Conservation (phyloP, 208 protist species). For the Trypanosoma avium region DNA sequence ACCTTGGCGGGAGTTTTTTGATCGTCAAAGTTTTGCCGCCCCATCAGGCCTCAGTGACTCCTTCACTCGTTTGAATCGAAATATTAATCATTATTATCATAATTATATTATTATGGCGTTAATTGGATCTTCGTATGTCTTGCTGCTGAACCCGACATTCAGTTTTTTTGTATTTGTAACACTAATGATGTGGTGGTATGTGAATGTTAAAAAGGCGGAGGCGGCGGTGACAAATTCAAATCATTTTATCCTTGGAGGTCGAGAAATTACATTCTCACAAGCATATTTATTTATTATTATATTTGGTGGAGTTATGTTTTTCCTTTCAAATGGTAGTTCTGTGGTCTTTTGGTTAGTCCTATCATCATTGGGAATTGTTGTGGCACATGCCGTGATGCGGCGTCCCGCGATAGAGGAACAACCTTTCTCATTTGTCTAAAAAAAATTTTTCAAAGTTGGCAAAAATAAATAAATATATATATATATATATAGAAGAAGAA, state of each 20-base stretch:
- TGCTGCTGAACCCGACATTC: conserved; percentile 82
- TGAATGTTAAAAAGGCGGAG: conserved; percentile 32
- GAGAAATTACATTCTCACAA: conserved; percentile 48
- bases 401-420: conserved; percentile 51
- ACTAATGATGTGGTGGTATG: conserved; percentile 45
- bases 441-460: neutral
- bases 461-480: conserved; percentile 6
- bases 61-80: conserved; percentile 65
- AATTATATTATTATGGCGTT: conserved; percentile 89
- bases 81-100: conserved; percentile 82
- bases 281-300: conserved; percentile 63
- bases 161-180: conserved; percentile 52
- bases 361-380: conserved; percentile 62
- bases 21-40: conserved; percentile 52
- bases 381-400: conserved; percentile 58
- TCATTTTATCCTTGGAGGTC: conserved; percentile 28
- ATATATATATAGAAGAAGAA: conserved; percentile 1
- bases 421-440: conserved; percentile 56
- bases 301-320: conserved; percentile 70
- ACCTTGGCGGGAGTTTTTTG: conserved; percentile 87
- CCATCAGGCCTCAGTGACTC: conserved; percentile 59
- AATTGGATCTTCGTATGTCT: conserved; percentile 67
- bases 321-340: conserved; percentile 72
- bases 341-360: conserved; percentile 84
- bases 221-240: conserved; percentile 26